Conservation (phyloP, 352 stramenopile species). For the Globisporangium polare region DNA sequence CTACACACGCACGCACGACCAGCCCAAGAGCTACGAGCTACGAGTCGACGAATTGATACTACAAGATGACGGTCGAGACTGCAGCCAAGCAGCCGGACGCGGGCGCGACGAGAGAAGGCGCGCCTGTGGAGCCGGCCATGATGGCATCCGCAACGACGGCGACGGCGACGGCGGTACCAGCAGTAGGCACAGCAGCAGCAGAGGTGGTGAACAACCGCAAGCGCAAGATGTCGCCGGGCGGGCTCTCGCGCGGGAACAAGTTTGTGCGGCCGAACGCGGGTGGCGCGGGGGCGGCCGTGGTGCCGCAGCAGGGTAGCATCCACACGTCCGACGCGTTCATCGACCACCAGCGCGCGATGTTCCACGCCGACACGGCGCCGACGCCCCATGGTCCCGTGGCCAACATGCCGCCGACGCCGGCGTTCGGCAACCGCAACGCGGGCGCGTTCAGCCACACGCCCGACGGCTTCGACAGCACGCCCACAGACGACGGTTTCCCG, state of each 20-base stretch:
- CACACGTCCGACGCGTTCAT: constrained; percentile 73
- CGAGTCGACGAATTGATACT: not conserved
- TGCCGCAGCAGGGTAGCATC: constrained; percentile 36
- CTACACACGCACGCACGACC: not conserved
- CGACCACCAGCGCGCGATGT: constrained; percentile 73
- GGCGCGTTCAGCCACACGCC: constrained; percentile 53
- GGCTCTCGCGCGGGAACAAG: constrained; percentile 47
- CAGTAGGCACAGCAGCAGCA: constrained; percentile 1
- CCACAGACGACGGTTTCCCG: constrained; percentile 37
- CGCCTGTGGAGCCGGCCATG: not conserved
- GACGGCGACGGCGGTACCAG: not conserved
- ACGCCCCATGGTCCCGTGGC: constrained; percentile 71
- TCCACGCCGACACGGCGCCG: constrained; percentile 66
- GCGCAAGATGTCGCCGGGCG: constrained; percentile 59
- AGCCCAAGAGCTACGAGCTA: not conserved
- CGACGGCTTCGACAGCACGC: constrained; percentile 64
- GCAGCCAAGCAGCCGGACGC: not conserved
- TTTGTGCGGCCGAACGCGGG: constrained; percentile 33
- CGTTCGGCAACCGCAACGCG: constrained; percentile 55
- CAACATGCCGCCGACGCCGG: constrained; percentile 82
- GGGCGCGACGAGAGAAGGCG: constrained; percentile 11
- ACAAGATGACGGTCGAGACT: constrained; percentile 9
- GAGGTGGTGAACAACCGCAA: constrained; percentile 49
- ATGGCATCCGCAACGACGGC: too few relatives aligned
- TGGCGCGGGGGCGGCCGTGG: not conserved